Base-by-base conservation (phyloP, 495 filamentous ascomycete genomes). In the Neurospora sp. region DNA sequence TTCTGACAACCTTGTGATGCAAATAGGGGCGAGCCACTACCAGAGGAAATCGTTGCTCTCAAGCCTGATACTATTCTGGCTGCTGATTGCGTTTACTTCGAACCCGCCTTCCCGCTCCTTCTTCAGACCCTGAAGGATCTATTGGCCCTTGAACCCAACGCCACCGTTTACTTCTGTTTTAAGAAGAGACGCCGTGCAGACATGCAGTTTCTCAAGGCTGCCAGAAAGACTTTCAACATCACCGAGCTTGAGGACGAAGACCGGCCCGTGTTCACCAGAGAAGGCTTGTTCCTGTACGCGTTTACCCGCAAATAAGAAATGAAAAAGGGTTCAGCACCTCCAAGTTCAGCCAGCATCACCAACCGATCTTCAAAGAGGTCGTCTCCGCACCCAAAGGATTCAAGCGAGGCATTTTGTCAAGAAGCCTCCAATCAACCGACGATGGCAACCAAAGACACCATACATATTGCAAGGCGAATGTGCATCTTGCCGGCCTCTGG, bases 71-170 rank as follows among this genome's bases (percentile, higher is more conserved):
- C 95, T 53, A 89, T 99, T 72, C 87, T 99, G 12, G 96, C 96
- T 12, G 96, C 94, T 7, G 96, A 99, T 80, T 98, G 96, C 83
- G 94, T 97, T 69, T 99, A 98, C 85, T 96, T 96, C 77, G 95
- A 99, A 80, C 93, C 95, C 4, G 92, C 94, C 3, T 98, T 98
- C 79, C 94, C 94, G 59, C 85, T 97, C 39, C 85, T 99, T 40
- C 85, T 94, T 75, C 81, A 89, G 74, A 98, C 96, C n/a, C 80
- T 99, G 75, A 81, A 86, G 71, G 86, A 88, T 61, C 82, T 92
- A 71, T 76, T 92, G 46, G 85, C 71, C 48, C 77, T 85, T 38
- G 83, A 84, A 20, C 83, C 87, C 2, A 76, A 84, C 16, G 87
- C 93, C 1, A 84, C 92, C 5, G 90, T 94, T 76, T 98, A 93